These are phyloP conservation scores for Eucalyptus pumila DNA, from an alignment of 345 rosid species.

Conservation along the genomic window DNA sequence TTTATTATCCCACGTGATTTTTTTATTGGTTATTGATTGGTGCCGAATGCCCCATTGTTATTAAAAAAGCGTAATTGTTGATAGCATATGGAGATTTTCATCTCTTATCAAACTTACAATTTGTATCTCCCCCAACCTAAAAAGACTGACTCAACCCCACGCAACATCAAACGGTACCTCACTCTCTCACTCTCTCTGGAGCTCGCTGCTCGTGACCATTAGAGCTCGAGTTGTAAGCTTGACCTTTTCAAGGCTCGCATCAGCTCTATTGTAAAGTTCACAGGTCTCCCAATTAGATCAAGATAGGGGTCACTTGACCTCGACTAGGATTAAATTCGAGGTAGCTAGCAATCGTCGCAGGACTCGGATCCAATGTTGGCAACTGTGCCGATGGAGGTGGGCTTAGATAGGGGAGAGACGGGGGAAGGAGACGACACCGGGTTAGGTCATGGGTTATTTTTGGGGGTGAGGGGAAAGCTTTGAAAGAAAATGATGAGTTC, in stretches of 20 bases:
- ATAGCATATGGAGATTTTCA: neutral
- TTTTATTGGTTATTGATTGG: neutral
- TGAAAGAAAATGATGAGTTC: neutral
- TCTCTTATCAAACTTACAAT: neutral
- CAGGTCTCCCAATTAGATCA: neutral
- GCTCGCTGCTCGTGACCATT: neutral
- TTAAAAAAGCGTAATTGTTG: neutral
- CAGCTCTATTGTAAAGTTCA: neutral
- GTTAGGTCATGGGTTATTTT: neutral
- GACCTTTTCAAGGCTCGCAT: neutral
- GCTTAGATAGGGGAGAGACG: neutral
- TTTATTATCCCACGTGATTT: neutral
- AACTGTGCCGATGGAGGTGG: neutral
- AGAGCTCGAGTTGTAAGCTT: neutral
- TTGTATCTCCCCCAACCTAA: neutral
- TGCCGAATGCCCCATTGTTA: neutral
- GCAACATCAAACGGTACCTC: neutral
- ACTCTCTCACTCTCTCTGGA: neutral
- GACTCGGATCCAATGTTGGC: neutral
- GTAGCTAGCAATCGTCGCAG: neutral
- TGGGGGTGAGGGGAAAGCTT: neutral
- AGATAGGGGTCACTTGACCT: neutral
- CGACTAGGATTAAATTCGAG: neutral
- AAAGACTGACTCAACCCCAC: neutral
- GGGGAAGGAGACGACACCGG: neutral